These are phyloP conservation scores for Fraxinus angustifolia DNA, from an alignment of 305 asterid species.

Conservation along the genomic window DNA sequence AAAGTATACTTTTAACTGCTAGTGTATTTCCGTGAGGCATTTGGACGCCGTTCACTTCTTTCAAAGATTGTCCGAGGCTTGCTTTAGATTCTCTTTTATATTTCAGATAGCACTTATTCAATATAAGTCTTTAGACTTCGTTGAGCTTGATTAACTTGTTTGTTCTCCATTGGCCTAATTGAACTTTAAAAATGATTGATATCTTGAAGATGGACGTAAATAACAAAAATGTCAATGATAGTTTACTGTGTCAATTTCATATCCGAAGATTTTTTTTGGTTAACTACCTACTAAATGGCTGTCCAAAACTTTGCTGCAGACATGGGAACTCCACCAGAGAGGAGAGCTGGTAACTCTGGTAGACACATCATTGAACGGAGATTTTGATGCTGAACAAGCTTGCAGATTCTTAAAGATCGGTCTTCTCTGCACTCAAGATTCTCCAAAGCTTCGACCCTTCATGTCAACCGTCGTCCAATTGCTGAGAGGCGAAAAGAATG, in stretches of 20 bases:
- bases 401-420: slow-evolving; percentile 78
- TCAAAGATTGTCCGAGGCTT: neutral
- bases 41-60: neutral
- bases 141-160: neutral
- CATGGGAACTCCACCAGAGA: slow-evolving; percentile 74
- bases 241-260: neutral
- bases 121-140: neutral
- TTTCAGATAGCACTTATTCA: neutral
- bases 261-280: no score
- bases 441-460: slow-evolving; percentile 81
- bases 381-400: slow-evolving; percentile 78
- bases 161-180: neutral
- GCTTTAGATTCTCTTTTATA: neutral
- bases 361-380: slow-evolving; percentile 59
- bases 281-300: neutral
- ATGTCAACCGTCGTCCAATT: slow-evolving; percentile 75
- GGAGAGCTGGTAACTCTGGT: slow-evolving; percentile 58
- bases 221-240: neutral
- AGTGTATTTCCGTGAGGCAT: neutral
- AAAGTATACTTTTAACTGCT: neutral
- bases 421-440: slow-evolving; percentile 86
- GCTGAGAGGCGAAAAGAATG: slow-evolving; percentile 53
- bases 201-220: neutral
- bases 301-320: slow-evolving; percentile 33
- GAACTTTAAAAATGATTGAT: neutral